Evolutionary conservation across 2,329 filamentous ascomycete genomes (phyloP).

Genomic region (Fusarium sp.): DNA sequence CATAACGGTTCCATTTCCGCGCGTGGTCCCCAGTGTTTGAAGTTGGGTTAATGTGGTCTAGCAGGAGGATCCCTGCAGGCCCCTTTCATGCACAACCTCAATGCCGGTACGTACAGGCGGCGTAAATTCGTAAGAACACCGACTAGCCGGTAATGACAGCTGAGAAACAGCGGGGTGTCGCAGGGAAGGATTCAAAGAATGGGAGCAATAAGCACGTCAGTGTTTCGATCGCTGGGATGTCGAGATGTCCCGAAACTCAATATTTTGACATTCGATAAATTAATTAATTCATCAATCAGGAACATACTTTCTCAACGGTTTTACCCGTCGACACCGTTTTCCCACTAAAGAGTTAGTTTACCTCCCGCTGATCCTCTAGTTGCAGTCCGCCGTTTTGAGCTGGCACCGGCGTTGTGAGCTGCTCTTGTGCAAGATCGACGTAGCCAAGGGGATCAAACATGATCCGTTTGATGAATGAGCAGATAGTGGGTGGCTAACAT

Average conservation of each 20-base stretch:
- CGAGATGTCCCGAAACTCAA: conserved; percentile 34
- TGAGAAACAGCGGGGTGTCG: conserved; percentile 1
- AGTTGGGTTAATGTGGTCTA: neutral
- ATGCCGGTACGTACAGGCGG: neutral
- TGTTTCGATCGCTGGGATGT: conserved; percentile 18
- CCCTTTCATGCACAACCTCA: conserved; percentile 1
- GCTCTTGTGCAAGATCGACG: conserved; percentile 33
- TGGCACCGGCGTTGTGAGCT: conserved; percentile 15
- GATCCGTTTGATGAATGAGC: conserved; percentile 4
- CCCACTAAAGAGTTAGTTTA: neutral
- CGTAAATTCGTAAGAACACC: conserved; percentile 17
- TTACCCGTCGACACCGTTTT: neutral
- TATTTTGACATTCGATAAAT: neutral
- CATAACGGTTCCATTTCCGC: conserved; percentile 25
- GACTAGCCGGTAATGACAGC: conserved; percentile 19
- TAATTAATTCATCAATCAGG: neutral
- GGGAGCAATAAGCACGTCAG: conserved; percentile 22
- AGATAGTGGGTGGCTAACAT: neutral
- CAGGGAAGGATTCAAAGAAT: conserved; percentile 1
- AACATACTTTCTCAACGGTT: neutral
- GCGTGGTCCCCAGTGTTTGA: neutral
- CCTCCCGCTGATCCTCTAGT: conserved; percentile 3
- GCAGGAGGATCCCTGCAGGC: conserved; percentile 7
- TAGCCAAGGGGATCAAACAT: conserved; percentile 18
- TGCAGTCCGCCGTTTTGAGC: neutral